Conservation (phyloP, 2,329 filamentous ascomycete species). For the Arthrobotrys megalospora region DNA sequence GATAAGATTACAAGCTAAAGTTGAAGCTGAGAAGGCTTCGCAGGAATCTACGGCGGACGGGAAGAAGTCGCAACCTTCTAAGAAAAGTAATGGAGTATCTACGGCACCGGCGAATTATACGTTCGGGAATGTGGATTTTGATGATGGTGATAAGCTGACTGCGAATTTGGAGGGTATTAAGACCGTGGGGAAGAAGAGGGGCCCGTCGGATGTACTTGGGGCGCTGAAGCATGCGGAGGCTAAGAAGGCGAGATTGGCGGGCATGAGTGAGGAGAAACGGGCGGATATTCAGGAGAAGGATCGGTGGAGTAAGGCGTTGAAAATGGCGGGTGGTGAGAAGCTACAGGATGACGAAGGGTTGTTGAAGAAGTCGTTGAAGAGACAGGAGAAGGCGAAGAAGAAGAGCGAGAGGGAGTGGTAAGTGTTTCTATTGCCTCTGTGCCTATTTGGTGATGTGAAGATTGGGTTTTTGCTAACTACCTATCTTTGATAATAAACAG, state of each 20-base stretch:
- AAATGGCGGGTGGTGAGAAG: slow-evolving; percentile 88
- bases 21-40: slow-evolving; percentile 66
- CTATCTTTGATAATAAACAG: slow-evolving; percentile 40
- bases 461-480: slow-evolving; percentile 40
- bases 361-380: slow-evolving; percentile 94
- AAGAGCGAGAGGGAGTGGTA: slow-evolving; percentile 91
- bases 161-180: slow-evolving; percentile 76
- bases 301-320: slow-evolving; percentile 90
- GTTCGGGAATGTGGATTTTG: slow-evolving; percentile 92
- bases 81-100: slow-evolving; percentile 69
- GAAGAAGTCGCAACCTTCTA: slow-evolving; percentile 71
- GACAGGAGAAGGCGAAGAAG: slow-evolving; percentile 89
- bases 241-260: slow-evolving; percentile 83
- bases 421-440: slow-evolving; percentile 24
- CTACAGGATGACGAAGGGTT: slow-evolving; percentile 87
- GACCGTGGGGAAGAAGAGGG: slow-evolving; percentile 81
- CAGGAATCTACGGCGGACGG: slow-evolving; percentile 69
- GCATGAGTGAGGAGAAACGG: slow-evolving; percentile 83
- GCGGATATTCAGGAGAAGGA: slow-evolving; percentile 94
- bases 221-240: slow-evolving; percentile 88
- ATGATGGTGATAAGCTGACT: slow-evolving; percentile 85
- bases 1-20: slow-evolving; percentile 79
- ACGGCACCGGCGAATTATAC: slow-evolving; percentile 78
- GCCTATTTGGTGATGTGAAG: background rate
- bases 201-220: slow-evolving; percentile 85